Conservation (phyloP, 1,284 basidiomycete species). For the Tilletia caries region DNA sequence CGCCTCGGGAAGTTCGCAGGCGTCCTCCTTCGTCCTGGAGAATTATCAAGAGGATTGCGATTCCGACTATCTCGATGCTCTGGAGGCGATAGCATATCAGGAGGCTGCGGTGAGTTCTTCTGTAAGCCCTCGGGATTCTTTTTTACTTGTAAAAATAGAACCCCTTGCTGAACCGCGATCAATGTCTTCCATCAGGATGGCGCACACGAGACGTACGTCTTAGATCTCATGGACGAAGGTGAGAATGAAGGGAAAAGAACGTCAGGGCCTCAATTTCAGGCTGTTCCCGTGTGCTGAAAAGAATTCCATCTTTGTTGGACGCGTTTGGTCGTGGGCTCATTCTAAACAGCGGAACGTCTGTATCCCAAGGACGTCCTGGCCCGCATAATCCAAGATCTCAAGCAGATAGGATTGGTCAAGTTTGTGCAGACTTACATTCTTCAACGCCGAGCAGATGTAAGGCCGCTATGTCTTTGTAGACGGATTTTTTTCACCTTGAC, state of each 20-base stretch:
- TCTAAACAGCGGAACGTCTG: slow-evolving; percentile 16
- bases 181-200: slow-evolving; percentile 23
- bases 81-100: slow-evolving; percentile 43
- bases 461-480: neutral
- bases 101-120: slow-evolving; percentile 17
- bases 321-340: too few relatives aligned
- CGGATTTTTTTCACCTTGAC: neutral
- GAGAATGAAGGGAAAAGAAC: slow-evolving; percentile 12
- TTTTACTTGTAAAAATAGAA: neutral
- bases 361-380: slow-evolving; percentile 30
- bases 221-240: slow-evolving; percentile 33
- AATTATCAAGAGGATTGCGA: slow-evolving; percentile 32
- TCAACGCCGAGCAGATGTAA: slow-evolving; percentile 19
- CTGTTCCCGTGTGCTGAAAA: neutral
- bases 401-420: slow-evolving; percentile 34
- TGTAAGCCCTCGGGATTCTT: neutral
- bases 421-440: slow-evolving; percentile 37
- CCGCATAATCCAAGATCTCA: slow-evolving; percentile 34
- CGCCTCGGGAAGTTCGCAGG: slow-evolving; percentile 12
- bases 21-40: slow-evolving; percentile 4
- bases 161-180: neutral
- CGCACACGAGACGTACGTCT: slow-evolving; percentile 29
- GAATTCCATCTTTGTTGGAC: neutral
- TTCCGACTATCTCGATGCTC: slow-evolving; percentile 43
- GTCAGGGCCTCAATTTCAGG: neutral